Conservation (phyloP, 139 green algal genomes). For the Chlorella sp. region DNA sequence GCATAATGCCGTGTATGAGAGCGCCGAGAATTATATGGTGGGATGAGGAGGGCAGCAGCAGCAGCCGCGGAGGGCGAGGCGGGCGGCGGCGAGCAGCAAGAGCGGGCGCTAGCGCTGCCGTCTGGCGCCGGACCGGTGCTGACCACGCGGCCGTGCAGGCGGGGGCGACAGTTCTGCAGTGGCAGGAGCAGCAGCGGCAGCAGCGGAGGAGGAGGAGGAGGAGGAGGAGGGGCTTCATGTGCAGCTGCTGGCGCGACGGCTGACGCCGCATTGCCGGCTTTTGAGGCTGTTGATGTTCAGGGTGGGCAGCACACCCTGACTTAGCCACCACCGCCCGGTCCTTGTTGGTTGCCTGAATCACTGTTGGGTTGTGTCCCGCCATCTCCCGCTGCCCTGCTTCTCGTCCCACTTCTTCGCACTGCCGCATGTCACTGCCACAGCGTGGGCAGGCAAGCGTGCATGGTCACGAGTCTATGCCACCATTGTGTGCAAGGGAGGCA, state of each 20-base stretch:
- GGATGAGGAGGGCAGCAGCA: neutral
- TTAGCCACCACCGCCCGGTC: too few relatives aligned
- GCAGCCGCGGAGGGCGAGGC: neutral
- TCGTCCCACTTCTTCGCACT: too few relatives aligned
- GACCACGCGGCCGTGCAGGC: neutral
- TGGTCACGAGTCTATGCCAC: too few relatives aligned
- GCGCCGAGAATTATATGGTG: conserved; percentile 78
- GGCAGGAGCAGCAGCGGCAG: neutral
- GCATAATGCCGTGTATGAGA: conserved; percentile 95
- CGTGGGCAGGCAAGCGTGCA: too few relatives aligned
- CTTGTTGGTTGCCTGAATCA: too few relatives aligned
- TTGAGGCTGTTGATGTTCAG: too few relatives aligned
- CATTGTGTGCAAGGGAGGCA: too few relatives aligned
- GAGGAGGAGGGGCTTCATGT: conserved; percentile 57
- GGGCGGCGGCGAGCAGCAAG: neutral
- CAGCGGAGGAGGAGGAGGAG: neutral
- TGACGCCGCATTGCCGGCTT: too few relatives aligned
- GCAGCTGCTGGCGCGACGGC: conserved; percentile 76
- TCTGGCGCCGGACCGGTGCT: conserved; percentile 1
- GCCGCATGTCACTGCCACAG: too few relatives aligned
- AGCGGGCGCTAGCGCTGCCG: neutral
- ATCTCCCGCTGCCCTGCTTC: too few relatives aligned
- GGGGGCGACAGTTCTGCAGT: neutral
- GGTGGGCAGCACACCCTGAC: too few relatives aligned
- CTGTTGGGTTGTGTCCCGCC: too few relatives aligned